Evolutionary conservation across 1,284 basidiomycete genomes (phyloP).

Genomic region (Exobasidium cylindrosporum): DNA sequence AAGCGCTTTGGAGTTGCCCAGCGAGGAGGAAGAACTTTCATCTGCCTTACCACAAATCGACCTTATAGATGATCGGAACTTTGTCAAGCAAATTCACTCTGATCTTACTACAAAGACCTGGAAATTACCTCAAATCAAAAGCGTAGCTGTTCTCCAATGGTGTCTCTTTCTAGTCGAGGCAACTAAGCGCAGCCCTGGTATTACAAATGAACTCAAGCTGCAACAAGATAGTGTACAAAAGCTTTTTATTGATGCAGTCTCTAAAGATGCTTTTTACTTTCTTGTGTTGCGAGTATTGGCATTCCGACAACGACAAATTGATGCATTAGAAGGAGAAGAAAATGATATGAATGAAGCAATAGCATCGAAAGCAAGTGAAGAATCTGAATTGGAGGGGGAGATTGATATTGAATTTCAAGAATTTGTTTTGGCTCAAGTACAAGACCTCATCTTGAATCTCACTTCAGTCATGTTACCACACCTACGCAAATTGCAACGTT

Average conservation of each 20-base stretch:
- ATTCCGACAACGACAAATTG: conserved; percentile 52
- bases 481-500: conserved; percentile 49
- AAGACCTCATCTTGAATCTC: conserved; percentile 35
- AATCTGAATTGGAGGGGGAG: conserved; percentile 51
- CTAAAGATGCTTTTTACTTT: conserved; percentile 71
- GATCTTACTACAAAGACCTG: conserved; percentile 58
- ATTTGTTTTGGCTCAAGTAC: conserved; percentile 48
- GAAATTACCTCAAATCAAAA: conserved; percentile 73
- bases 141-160: conserved; percentile 78
- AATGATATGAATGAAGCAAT: conserved; percentile 38
- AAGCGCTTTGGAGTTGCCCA: conserved; percentile 65
- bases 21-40: conserved; percentile 56
- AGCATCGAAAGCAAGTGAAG: conserved; percentile 33
- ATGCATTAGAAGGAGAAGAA: conserved; percentile 62
- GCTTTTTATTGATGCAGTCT: conserved; percentile 21
- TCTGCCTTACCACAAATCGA: conserved; percentile 10
- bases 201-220: conserved; percentile 37
- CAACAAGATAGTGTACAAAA: conserved; percentile 36
- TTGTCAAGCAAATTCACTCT: conserved; percentile 48
- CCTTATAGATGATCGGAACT: conserved; percentile 41
- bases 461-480: conserved; percentile 44
- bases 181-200: conserved; percentile 34
- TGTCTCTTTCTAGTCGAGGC: conserved; percentile 62
- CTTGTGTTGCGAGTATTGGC: conserved; percentile 59
- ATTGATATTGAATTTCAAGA: conserved; percentile 47